Evolutionary conservation across 139 green algal species (phyloP), one percentile per base, ranked within the genome.

Genomic region (Chlorella sp.): DNA sequence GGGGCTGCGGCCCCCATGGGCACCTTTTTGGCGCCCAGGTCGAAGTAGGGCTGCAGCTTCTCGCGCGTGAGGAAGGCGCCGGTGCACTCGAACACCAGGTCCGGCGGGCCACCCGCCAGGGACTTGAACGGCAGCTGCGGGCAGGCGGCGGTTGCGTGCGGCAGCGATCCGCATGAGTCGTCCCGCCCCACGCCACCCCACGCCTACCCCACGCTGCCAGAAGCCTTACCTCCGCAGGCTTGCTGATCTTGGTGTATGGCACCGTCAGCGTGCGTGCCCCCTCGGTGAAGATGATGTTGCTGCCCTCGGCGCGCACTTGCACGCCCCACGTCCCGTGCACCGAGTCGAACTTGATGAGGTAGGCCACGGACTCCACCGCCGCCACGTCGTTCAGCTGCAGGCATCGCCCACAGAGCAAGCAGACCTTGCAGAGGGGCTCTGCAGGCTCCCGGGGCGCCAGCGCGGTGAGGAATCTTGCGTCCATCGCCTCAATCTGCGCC

Each of bases 261-360:
- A 93, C 74, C 1, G 64, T 36, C 1, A 70, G 61, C 31, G 69
- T 51, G 10, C 79, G 74, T 64, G 77, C 78, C 22, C 79, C 77
- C 3, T 83, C 49, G 2, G 61, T 85, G 51, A 92, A 77, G 10
- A 90, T 77, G 4, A 91, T 77, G n/a, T 20, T 76, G 35, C 63
- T 67, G 3, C 77, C 84, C 31, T 83, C 83, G 3, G 80, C 87
- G 23, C 36, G 35, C 6, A 62, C 49, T 6, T 34, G 60, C 34
- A 14, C 26, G 35, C 31, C 33, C 61, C 61, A 69, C 1, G 50
- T 70, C 32, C 71, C 71, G 34, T 76, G 71, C 27, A 76, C 88
- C 5, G 66, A 85, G 82, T 97, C 91, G 51, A 85, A 95, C 76
- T 95, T 88, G 26, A 92, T 74, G 1, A 96, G 80, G 79, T 96